These are phyloP conservation scores for Comarum palustre DNA, from an alignment of 306 rosid species.

Conservation along the genomic window DNA sequence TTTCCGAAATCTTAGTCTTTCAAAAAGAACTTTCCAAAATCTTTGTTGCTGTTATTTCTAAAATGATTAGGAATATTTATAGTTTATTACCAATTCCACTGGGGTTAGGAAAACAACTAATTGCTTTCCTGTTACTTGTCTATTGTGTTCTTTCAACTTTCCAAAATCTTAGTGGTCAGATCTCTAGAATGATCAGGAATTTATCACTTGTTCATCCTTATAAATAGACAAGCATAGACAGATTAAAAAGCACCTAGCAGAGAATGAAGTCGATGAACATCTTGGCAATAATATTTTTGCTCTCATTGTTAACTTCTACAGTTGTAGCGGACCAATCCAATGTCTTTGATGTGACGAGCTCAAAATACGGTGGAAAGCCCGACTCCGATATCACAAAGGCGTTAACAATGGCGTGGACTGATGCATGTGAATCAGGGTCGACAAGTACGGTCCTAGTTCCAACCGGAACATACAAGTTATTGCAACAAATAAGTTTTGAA, in stretches of 20 bases:
- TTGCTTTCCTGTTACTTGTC: too few relatives aligned
- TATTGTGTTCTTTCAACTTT: neutral
- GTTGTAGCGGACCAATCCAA: neutral
- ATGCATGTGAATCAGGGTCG: constrained; percentile 23
- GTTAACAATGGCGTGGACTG: constrained; percentile 36
- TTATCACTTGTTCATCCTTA: neutral
- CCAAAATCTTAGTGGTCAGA: neutral
- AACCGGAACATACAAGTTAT: constrained; percentile 12
- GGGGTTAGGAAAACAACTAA: too few relatives aligned
- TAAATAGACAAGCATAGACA: neutral
- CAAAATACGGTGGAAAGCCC: constrained; percentile 20
- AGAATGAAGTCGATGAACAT: neutral
- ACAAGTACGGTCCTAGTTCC: constrained; percentile 23
- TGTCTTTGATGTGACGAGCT: constrained; percentile 12
- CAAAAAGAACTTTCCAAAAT: too few relatives aligned
- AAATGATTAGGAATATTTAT: too few relatives aligned
- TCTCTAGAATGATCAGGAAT: neutral
- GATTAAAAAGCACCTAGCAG: too few relatives aligned
- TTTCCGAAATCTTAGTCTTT: too few relatives aligned
- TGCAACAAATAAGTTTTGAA: neutral
- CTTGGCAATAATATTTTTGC: neutral
- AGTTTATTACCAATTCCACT: too few relatives aligned
- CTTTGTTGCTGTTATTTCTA: too few relatives aligned
- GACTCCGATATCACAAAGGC: constrained; percentile 16
- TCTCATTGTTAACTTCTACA: neutral